Evolutionary conservation across 306 rosid genomes (phyloP).

Genomic region (Arachis hypogaea): DNA sequence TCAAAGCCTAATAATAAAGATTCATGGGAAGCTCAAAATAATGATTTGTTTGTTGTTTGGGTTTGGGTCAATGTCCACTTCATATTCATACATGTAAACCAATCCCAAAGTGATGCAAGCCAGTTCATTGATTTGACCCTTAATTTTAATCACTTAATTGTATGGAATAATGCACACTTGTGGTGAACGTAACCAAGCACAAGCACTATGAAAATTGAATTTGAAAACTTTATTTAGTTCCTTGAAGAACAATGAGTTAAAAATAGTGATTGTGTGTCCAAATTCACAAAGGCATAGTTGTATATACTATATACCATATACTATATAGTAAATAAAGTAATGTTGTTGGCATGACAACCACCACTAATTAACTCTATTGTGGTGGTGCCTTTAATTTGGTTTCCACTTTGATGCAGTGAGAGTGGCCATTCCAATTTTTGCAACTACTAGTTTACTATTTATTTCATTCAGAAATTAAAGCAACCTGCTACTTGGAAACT

Average conservation of each 20-base stretch:
- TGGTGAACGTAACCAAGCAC: conserved; percentile 32
- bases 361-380: conserved; percentile 32
- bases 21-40: not conserved
- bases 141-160: conserved; percentile 27
- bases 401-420: conserved; percentile 43
- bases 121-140: conserved; percentile 44
- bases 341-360: conserved; percentile 40
- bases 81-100: conserved; percentile 9
- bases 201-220: not conserved
- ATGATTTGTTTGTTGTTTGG: conserved; percentile 31
- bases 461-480: conserved; percentile 16
- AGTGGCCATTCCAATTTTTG: conserved; percentile 35
- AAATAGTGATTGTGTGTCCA: conserved; percentile 23
- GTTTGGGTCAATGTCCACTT: conserved; percentile 27
- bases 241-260: conserved; percentile 12
- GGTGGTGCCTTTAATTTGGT: conserved; percentile 38
- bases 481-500: conserved; percentile 1
- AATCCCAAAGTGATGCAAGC: conserved; percentile 32
- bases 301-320: too few species aligned
- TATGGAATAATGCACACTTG: conserved; percentile 32
- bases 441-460: conserved; percentile 10
- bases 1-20: conserved; percentile 11
- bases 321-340: conserved; percentile 29
- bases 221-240: conserved; percentile 32
- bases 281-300: conserved; percentile 9